Base-by-base conservation (phyloP, 495 filamentous ascomycete genomes). In the Neurospora sp. region DNA sequence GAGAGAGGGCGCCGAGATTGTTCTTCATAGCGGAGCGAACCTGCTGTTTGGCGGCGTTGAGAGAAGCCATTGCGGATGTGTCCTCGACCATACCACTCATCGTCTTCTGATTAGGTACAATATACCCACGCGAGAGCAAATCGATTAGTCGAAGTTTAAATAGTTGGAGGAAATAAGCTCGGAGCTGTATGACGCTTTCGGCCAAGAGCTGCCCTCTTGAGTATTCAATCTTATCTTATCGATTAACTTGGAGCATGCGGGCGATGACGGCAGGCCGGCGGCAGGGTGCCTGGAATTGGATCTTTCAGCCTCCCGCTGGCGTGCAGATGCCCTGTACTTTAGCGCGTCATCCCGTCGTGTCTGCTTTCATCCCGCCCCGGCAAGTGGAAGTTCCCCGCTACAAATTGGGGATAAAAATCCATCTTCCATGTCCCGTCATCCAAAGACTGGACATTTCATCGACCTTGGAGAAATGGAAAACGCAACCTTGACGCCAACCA, bases 1-100 rank as follows among this genome's bases (percentile, higher is more conserved):
- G 79, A 14, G 90, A 80, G 69, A 96, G 72, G 18, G 78, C 79
- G 27, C 86, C 83, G 12, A 95, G 85, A 14, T 83, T 84, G 46
- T 87, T 84, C 74, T 90, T 92, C 84, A 96, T 91, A 61, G 85
- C 81, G 66, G 86, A 84, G 61, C 93, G 88, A 71, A 96, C 83
- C 72, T 93, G 90, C 76, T 90, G 89, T 83, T 97, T 97, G 37
- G 91, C 89, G 46, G 84, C 82, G 73, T 75, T 73, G 71, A 81
- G 76, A 2, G 80, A 73, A 42, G 79, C 78, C 78, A 80, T 81
- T 6, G 68, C 71, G 44, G 40, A 37, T 10, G 71, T 18, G 11
- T 70, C 71, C 31, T 73, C 75, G 11, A 68, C 75, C 71, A 73
- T 73, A 18, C 27, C 53, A 66, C 27, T 18, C 53, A 66, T 66